A percentile compares a stretch with the other conserved stretches of the same genome.
These are phyloP conservation scores for Calendula officinalis DNA, from an alignment of 129 eudicot species.

Conservation along the genomic window DNA sequence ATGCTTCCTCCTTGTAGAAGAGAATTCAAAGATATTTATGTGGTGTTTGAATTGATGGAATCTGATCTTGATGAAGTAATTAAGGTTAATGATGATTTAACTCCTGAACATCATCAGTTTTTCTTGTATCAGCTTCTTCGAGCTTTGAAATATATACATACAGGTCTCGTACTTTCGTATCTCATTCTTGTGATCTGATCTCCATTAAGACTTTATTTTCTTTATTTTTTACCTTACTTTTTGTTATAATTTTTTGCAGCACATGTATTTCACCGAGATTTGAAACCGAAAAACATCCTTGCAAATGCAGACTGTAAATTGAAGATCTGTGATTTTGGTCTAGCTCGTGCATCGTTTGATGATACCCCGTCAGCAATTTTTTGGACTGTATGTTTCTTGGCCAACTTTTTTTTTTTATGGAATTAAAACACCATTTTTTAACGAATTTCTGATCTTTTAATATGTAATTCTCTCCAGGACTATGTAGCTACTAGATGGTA, in stretches of 20 bases:
- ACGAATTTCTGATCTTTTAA: conserved; percentile 8
- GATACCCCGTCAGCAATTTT: conserved; percentile 89
- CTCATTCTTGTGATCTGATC: not conserved
- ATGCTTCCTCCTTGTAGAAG: conserved; percentile 94
- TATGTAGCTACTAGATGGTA: conserved; percentile 96
- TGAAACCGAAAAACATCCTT: conserved; percentile 87
- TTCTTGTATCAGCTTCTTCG: conserved; percentile 92
- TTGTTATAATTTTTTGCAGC: conserved; percentile 51
- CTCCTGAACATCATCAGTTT: conserved; percentile 83
- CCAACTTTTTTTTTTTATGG: not conserved
- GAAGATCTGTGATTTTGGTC: conserved; percentile 92
- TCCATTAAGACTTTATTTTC: not conserved
- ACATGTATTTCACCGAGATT: conserved; percentile 77
- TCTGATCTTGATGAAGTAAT: conserved; percentile 89
- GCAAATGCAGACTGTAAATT: conserved; percentile 94
- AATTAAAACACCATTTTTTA: not conserved
- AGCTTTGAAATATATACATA: conserved; percentile 77
- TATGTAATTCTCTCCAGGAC: conserved; percentile 43
- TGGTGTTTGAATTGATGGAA: conserved; percentile 94
- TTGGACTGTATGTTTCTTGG: conserved; percentile 74
- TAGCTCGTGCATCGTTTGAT: conserved; percentile 86
- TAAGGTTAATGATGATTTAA: conserved; percentile 80
- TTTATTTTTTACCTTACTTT: not conserved
- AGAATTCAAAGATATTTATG: conserved; percentile 91
- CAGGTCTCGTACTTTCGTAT: conserved; percentile 56